Evolutionary conservation across 2,329 filamentous ascomycete genomes (phyloP).

Genomic region (Trichoderma oligosporum): DNA sequence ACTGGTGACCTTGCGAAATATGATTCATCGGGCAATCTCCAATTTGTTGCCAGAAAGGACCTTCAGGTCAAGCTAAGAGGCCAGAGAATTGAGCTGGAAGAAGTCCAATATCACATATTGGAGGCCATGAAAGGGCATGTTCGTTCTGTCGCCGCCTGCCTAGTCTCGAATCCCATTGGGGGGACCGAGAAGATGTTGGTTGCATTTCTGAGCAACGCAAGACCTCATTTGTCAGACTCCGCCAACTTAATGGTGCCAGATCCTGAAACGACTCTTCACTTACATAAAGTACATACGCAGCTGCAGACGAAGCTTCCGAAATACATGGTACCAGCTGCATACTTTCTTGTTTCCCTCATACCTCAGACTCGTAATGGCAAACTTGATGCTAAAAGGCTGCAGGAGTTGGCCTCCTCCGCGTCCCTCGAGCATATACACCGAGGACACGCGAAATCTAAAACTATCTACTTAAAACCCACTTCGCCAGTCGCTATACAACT

Average conservation of each 20-base stretch:
- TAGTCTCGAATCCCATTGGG: neutral
- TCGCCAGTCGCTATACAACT: too few relatives aligned
- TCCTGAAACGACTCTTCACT: neutral
- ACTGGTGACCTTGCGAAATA: neutral
- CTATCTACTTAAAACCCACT: too few relatives aligned
- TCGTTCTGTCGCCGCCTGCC: neutral
- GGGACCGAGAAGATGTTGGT: neutral
- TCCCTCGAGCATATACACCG: too few relatives aligned
- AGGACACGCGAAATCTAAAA: too few relatives aligned
- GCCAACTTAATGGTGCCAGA: neutral
- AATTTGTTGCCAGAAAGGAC: conserved; percentile 42
- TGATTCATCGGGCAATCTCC: neutral
- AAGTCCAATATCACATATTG: conserved; percentile 15
- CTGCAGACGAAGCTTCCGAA: neutral
- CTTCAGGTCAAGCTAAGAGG: conserved; percentile 54
- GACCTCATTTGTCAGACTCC: neutral
- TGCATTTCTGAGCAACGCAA: neutral
- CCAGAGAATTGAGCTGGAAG: conserved; percentile 44
- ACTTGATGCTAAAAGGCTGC: neutral
- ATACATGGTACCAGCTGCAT: neutral
- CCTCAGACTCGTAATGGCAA: neutral
- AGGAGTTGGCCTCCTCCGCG: neutral
- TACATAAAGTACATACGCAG: neutral
- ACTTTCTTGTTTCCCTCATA: neutral
- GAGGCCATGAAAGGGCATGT: neutral